These are phyloP conservation scores for Phytopythium boreale DNA, from an alignment of 352 stramenopile species.

Conservation along the genomic window DNA sequence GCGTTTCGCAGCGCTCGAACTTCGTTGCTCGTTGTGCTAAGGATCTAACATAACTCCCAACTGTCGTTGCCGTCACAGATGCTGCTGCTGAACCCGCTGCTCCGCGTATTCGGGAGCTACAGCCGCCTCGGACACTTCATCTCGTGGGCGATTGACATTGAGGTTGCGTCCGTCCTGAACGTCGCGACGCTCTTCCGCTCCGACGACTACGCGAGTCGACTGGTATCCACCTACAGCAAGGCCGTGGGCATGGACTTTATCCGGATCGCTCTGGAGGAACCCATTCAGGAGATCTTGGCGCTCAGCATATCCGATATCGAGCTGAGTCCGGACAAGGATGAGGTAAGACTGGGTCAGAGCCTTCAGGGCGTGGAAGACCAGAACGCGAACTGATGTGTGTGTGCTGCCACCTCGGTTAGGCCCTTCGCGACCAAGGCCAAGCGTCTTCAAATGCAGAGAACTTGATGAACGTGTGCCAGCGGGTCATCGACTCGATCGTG, in stretches of 20 bases:
- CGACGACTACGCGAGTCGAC: conserved; percentile 66
- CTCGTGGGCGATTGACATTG: conserved; percentile 73
- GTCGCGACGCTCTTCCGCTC: conserved; percentile 78
- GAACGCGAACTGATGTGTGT: background rate
- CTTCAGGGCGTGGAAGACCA: background rate
- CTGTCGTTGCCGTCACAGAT: conserved; percentile 25
- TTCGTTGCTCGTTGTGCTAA: background rate
- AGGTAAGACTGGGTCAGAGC: conserved; percentile 17
- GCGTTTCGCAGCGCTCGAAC: background rate
- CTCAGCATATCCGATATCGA: conserved; percentile 75
- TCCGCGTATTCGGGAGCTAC: conserved; percentile 62
- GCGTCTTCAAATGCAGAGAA: conserved; percentile 62
- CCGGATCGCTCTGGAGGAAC: conserved; percentile 50
- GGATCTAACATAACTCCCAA: background rate
- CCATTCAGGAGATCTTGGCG: conserved; percentile 58
- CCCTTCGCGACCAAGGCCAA: conserved; percentile 28
- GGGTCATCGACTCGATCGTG: conserved; percentile 80
- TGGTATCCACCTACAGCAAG: conserved; percentile 79
- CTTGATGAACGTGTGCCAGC: conserved; percentile 80
- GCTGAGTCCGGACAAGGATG: conserved; percentile 58
- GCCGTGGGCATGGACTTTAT: conserved; percentile 71
- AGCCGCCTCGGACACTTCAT: conserved; percentile 61
- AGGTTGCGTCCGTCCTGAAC: conserved; percentile 69
- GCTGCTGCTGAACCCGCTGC: conserved; percentile 52
- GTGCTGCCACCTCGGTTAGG: conserved; percentile 1